Evolutionary conservation across 257 asterid genomes (phyloP).

Genomic region (Forsythia viridissima): DNA sequence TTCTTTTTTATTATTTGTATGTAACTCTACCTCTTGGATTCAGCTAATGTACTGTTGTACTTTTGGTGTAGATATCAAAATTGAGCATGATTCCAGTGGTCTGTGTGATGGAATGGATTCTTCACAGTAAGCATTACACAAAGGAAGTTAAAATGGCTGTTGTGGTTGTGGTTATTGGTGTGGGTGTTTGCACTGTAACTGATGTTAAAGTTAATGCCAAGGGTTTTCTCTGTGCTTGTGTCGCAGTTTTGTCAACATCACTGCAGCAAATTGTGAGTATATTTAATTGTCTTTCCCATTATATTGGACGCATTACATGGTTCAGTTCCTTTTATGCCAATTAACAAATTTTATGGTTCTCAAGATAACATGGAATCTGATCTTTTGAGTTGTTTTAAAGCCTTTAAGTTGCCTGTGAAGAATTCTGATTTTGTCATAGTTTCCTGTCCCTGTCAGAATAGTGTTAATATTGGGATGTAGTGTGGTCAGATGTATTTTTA

Average conservation of each 20-base stretch:
- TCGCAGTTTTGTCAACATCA: constrained; percentile 89
- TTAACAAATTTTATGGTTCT: background rate
- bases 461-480: constrained; percentile 1
- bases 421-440: background rate
- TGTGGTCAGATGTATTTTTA: background rate
- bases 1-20: background rate
- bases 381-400: constrained; percentile 13
- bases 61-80: constrained; percentile 76
- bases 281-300: constrained; percentile 3
- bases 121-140: constrained; percentile 76
- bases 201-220: constrained; percentile 87
- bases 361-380: constrained; percentile 13
- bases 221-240: constrained; percentile 87
- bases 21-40: constrained; percentile 7
- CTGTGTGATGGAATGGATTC: constrained; percentile 93
- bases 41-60: constrained; percentile 25
- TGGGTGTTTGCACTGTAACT: constrained; percentile 97
- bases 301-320: background rate
- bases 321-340: background rate
- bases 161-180: constrained; percentile 91
- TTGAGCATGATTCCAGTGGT: constrained; percentile 99
- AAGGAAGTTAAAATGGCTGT: constrained; percentile 84
- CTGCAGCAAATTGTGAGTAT: constrained; percentile 91
- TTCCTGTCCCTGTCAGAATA: background rate
- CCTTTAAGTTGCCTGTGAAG: constrained; percentile 9